Evolutionary conservation across 2,329 filamentous ascomycete genomes (phyloP).

Genomic region (Xylariaceae sp.): DNA sequence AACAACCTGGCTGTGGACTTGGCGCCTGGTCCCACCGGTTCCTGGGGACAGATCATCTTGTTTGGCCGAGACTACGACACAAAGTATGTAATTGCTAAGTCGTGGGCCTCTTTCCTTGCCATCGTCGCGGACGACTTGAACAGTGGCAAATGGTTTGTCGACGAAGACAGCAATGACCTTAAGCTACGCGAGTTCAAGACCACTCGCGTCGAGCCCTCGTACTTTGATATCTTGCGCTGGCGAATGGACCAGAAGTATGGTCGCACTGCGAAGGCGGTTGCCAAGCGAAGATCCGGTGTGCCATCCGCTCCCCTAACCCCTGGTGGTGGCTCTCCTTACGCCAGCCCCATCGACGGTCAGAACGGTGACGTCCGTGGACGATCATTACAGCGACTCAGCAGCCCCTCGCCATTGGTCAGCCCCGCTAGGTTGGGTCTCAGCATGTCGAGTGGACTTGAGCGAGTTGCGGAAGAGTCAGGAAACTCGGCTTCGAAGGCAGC

Average conservation of each 20-base stretch:
- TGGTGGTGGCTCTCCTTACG: constrained; percentile 53
- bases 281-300: constrained; percentile 50
- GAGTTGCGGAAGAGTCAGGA: constrained; percentile 64
- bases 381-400: constrained; percentile 63
- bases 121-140: constrained; percentile 83
- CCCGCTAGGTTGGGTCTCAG: constrained; percentile 61
- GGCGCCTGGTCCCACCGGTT: constrained; percentile 80
- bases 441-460: constrained; percentile 66
- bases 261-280: constrained; percentile 44
- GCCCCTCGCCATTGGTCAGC: constrained; percentile 57
- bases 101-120: constrained; percentile 84
- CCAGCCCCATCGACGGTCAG: constrained; percentile 53
- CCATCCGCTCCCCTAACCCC: constrained; percentile 41
- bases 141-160: constrained; percentile 85
- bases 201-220: constrained; percentile 81
- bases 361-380: constrained; percentile 59
- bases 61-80: constrained; percentile 97
- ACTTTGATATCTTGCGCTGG: constrained; percentile 93
- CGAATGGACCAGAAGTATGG: constrained; percentile 94
- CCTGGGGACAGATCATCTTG: constrained; percentile 94
- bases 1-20: constrained; percentile 95
- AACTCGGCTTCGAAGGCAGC: constrained; percentile 27
- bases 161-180: constrained; percentile 86
- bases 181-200: constrained; percentile 90
- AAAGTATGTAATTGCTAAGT: constrained; percentile 92